phyloP scores from a whole-genome alignment of 2,329 filamentous ascomycete genomes.

The Aspergillus hortae region DNA sequence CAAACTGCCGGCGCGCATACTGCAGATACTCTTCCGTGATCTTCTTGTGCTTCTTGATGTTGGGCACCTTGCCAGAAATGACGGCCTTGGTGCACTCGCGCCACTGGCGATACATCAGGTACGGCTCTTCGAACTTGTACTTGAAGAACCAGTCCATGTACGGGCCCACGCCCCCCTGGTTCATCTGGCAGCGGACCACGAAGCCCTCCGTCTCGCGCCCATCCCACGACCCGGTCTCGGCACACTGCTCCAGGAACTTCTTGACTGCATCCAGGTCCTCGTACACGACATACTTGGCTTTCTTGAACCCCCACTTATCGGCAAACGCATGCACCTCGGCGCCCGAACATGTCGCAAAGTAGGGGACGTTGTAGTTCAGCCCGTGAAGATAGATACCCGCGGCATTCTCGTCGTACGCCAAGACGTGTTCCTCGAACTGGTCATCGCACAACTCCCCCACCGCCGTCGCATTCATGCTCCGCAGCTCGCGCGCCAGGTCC shows the following conservation, averaged over 20 bases:
- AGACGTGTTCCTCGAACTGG: conserved; percentile 91
- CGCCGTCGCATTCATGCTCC: conserved; percentile 81
- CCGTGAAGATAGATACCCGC: conserved; percentile 94
- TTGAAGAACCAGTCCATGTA: conserved; percentile 99
- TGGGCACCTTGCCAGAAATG: conserved; percentile 70
- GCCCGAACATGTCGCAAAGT: conserved; percentile 84
- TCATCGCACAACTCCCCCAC: conserved; percentile 97
- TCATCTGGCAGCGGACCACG: conserved; percentile 82
- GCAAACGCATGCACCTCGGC: conserved; percentile 84
- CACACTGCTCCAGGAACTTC: conserved; percentile 75
- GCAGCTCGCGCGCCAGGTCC: conserved; percentile 73
- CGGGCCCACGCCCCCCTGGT: conserved; percentile 44
- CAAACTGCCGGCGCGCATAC: conserved; percentile 73
- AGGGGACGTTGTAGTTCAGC: conserved; percentile 90
- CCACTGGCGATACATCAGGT: conserved; percentile 98
- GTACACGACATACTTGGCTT: conserved; percentile 75
- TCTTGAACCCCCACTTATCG: conserved; percentile 87
- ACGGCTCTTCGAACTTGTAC: conserved; percentile 99
- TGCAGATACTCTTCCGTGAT: conserved; percentile 89
- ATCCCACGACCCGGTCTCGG: conserved; percentile 83
- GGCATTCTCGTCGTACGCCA: conserved; percentile 77
- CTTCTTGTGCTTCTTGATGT: conserved; percentile 77
- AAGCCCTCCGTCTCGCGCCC: conserved; percentile 96
- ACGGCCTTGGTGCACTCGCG: conserved; percentile 91
- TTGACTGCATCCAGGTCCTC: conserved; percentile 72